A percentile compares a stretch with the other conserved stretches of the same genome.
Conservation (phyloP, 768 basidiomycete genomes). For the Kwoniella sp. region DNA sequence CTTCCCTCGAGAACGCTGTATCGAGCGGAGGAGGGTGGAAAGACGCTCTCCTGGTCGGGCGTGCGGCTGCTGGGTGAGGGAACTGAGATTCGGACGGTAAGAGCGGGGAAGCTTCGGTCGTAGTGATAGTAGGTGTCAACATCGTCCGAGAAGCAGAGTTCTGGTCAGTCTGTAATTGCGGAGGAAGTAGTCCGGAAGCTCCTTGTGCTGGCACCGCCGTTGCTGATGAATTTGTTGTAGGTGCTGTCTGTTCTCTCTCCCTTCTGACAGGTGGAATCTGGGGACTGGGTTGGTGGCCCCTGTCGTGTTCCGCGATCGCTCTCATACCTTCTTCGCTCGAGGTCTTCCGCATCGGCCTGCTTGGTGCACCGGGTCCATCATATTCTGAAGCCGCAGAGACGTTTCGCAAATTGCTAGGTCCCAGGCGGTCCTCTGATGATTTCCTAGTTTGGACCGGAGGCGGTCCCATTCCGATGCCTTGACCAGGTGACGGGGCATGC, state of each 20-base stretch:
- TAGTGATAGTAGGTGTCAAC: conserved; percentile 21
- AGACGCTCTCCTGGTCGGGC: conserved; percentile 61
- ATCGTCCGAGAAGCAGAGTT: background rate
- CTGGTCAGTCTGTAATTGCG: background rate
- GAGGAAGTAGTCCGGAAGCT: background rate
- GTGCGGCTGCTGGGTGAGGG: conserved; percentile 45
- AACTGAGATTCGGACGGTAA: conserved; percentile 24
- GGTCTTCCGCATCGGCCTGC: background rate
- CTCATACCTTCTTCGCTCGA: conserved; percentile 24
- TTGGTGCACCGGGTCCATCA: conserved; percentile 5
- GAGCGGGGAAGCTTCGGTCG: conserved; percentile 23
- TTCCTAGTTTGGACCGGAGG: conserved; percentile 7
- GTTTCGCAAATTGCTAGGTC: conserved; percentile 18
- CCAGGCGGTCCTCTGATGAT: conserved; percentile 18
- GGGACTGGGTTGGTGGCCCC: background rate
- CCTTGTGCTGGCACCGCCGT: background rate
- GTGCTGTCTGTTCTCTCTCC: conserved; percentile 6
- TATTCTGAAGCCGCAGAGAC: conserved; percentile 24
- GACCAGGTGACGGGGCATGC: background rate
- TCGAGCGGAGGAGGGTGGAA: conserved; percentile 53
- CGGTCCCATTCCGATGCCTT: conserved; percentile 10
- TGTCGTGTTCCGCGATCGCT: conserved; percentile 5
- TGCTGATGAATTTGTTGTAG: conserved; percentile 3
- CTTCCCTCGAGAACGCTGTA: conserved; percentile 55
- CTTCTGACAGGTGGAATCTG: background rate